Conservation (phyloP, 495 filamentous ascomycete genomes). For the Jackrogersella multiformis region DNA sequence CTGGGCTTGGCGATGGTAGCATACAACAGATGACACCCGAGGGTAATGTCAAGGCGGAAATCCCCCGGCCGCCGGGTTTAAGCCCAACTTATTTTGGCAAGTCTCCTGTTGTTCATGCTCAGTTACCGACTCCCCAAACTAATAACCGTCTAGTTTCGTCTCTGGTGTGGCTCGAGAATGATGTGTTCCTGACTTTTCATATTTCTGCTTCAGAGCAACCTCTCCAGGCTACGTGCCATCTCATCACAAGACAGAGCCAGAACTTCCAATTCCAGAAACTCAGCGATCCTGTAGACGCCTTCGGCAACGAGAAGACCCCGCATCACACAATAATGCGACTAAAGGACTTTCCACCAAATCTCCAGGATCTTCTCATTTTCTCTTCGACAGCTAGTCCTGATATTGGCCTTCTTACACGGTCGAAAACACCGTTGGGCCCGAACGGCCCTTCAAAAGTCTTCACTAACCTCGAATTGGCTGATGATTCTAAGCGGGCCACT, state of each 20-base stretch:
- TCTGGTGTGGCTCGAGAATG: constrained; percentile 86
- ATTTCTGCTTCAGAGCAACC: constrained; percentile 66
- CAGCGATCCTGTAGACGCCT: constrained; percentile 74
- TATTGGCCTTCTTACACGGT: constrained; percentile 78
- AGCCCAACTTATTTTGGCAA: constrained; percentile 74
- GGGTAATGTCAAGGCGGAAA: constrained; percentile 75
- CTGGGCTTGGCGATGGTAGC: constrained; percentile 83
- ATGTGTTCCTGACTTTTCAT: constrained; percentile 82
- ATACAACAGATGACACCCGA: constrained; percentile 84
- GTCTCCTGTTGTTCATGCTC: constrained; percentile 29
- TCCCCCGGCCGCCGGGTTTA: constrained; percentile 79
- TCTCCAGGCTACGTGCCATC: constrained; percentile 72
- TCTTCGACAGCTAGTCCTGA: constrained; percentile 81
- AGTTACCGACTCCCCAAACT: constrained; percentile 35
- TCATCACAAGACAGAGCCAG: constrained; percentile 72
- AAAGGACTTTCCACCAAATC: constrained; percentile 76
- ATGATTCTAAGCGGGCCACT: constrained; percentile 80
- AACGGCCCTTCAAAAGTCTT: constrained; percentile 74
- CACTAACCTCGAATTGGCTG: constrained; percentile 73
- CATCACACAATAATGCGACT: constrained; percentile 81
- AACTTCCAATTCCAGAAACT: constrained; percentile 76
- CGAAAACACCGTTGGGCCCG: constrained; percentile 68
- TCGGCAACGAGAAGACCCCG: constrained; percentile 70
- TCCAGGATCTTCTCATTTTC: constrained; percentile 82
- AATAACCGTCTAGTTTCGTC: constrained; percentile 71